These are phyloP conservation scores for Lachancea kluyveri DNA, from an alignment of 805 yeast genomes.

Conservation along the genomic window DNA sequence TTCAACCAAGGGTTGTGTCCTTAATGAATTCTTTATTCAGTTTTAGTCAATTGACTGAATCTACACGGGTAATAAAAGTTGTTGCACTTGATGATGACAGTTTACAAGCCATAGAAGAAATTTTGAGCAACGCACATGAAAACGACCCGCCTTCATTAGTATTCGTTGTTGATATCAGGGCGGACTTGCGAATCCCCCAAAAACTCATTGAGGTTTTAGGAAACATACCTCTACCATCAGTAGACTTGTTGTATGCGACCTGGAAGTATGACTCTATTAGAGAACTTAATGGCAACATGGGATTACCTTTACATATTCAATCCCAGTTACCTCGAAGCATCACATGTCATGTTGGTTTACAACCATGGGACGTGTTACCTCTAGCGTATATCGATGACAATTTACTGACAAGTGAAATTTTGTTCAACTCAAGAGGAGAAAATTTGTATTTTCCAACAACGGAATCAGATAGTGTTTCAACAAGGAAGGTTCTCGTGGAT, in stretches of 20 bases:
- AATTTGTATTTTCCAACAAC: conserved; percentile 21
- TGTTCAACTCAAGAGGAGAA: conserved; percentile 21
- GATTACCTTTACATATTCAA: too few relatives aligned
- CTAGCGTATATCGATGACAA: conserved; percentile 24
- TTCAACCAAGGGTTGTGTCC: conserved; percentile 19
- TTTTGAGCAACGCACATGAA: conserved; percentile 11
- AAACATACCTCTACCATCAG: too few relatives aligned
- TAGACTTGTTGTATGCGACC: too few relatives aligned
- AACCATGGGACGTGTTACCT: conserved; percentile 22
- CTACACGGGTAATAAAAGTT: conserved; percentile 24
- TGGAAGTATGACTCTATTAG: too few relatives aligned
- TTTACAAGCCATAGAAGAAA: conserved; percentile 10
- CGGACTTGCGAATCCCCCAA: conserved; percentile 17
- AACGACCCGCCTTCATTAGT: too few relatives aligned
- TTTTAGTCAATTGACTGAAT: conserved; percentile 23
- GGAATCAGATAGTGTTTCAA: conserved; percentile 18
- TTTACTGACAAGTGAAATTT: conserved; percentile 17
- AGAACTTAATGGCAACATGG: too few relatives aligned
- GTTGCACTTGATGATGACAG: conserved; percentile 19
- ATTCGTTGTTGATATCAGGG: conserved; percentile 23
- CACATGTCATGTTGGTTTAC: too few relatives aligned
- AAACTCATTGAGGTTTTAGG: conserved; percentile 7
- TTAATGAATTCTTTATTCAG: conserved; percentile 19
- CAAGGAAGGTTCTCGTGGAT: conserved; percentile 22
- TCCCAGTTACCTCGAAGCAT: too few relatives aligned